Conservation (phyloP, 2,329 filamentous ascomycete species). For the Aspergillus persii region DNA sequence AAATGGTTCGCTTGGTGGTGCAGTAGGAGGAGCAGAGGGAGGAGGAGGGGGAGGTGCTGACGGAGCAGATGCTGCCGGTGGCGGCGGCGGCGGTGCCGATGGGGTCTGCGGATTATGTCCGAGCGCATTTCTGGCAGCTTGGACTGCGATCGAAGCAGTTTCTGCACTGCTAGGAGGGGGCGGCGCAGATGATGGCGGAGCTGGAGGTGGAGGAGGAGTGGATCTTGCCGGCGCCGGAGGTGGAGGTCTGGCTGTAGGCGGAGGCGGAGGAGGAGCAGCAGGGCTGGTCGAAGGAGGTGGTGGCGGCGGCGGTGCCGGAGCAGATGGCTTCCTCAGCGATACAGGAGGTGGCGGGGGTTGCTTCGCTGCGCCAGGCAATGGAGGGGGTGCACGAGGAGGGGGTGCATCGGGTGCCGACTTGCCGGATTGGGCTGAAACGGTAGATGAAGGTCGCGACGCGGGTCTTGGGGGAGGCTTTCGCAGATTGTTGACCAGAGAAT, state of each 20-base stretch:
- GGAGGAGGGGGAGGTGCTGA: conserved; percentile 49
- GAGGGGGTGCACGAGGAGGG: conserved; percentile 64
- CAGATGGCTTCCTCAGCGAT: conserved; percentile 57
- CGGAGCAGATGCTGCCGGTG: conserved; percentile 31
- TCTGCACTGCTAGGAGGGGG: conserved; percentile 39
- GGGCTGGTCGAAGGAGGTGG: conserved; percentile 44
- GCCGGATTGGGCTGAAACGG: conserved; percentile 56
- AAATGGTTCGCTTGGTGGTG: conserved; percentile 45
- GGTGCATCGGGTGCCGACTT: conserved; percentile 47
- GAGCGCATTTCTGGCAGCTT: conserved; percentile 60
- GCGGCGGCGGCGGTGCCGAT: conserved; percentile 43
- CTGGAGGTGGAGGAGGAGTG: conserved; percentile 49
- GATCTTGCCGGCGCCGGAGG: conserved; percentile 42
- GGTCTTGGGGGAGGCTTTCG: conserved; percentile 56
- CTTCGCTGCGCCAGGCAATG: conserved; percentile 48
- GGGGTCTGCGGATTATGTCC: conserved; percentile 44
- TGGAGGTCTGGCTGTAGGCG: conserved; percentile 42
- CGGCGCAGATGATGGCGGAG: conserved; percentile 27
- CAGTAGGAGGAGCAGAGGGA: conserved; percentile 44
- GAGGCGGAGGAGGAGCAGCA: conserved; percentile 44
- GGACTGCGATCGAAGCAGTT: conserved; percentile 54
- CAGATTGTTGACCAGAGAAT: conserved; percentile 55
- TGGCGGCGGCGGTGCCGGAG: conserved; percentile 46
- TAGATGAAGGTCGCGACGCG: conserved; percentile 57
- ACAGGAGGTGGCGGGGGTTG: conserved; percentile 59